Percentiles rank a stretch among this genome's conserved stretches.
Evolutionary conservation across 352 stramenopile genomes (phyloP).

Genomic region (Phytophthora pisi): DNA sequence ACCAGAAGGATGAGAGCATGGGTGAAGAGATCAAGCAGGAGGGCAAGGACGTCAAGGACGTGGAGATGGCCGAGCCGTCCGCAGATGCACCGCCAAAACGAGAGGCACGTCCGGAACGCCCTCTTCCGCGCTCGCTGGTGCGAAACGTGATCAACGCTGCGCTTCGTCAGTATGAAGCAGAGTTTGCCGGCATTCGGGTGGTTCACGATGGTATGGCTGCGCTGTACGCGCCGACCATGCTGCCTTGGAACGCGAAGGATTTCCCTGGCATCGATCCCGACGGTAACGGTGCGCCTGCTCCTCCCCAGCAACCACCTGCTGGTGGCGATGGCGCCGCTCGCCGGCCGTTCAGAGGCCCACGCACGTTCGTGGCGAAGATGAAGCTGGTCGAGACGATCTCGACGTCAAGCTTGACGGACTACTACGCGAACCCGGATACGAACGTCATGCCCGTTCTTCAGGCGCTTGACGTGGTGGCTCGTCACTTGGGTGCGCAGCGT

Average conservation of each 20-base stretch:
- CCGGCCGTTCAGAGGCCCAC: slow-evolving; percentile 36
- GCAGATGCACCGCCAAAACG: slow-evolving; percentile 14
- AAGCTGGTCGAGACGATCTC: slow-evolving; percentile 64
- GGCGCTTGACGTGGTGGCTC: slow-evolving; percentile 65
- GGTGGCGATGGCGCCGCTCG: slow-evolving; percentile 18
- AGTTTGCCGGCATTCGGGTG: slow-evolving; percentile 52
- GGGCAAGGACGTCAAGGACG: slow-evolving; percentile 32
- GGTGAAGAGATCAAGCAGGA: slow-evolving; percentile 33
- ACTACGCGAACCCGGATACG: slow-evolving; percentile 51
- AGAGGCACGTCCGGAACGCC: slow-evolving; percentile 28
- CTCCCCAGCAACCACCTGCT: slow-evolving; percentile 10
- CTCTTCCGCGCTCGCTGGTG: slow-evolving; percentile 44
- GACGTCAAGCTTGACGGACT: slow-evolving; percentile 43
- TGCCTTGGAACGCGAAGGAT: slow-evolving; percentile 53
- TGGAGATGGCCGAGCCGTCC: slow-evolving; percentile 43
- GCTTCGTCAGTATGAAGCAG: slow-evolving; percentile 45
- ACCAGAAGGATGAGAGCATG: slow-evolving; percentile 50
- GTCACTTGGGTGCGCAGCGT: slow-evolving; percentile 55
- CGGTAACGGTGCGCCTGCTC: slow-evolving; percentile 2
- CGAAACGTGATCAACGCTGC: slow-evolving; percentile 60
- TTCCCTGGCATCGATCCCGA: slow-evolving; percentile 58
- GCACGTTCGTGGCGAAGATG: slow-evolving; percentile 66
- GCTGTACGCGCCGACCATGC: slow-evolving; percentile 45
- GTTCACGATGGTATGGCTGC: slow-evolving; percentile 62
- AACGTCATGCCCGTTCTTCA: slow-evolving; percentile 67